Evolutionary conservation across 1,284 basidiomycete species (phyloP).

Genomic region (Cutaneotrichosporon daszewskae): DNA sequence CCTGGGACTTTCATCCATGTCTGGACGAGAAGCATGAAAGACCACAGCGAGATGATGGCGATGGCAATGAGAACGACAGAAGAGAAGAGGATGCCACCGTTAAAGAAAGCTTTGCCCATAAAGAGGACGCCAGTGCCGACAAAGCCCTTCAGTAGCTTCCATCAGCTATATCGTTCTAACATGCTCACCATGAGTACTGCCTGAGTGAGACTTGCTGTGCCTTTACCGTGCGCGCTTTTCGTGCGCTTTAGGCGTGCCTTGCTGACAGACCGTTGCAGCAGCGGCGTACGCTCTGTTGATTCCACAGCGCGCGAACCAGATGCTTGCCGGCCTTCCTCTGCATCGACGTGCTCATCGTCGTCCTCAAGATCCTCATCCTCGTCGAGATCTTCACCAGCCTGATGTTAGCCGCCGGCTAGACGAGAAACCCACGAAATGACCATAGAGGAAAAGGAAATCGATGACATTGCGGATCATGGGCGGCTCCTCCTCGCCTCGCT

Average conservation of each 20-base stretch:
- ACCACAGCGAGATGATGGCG: slow-evolving; percentile 83
- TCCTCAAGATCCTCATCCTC: slow-evolving; percentile 66
- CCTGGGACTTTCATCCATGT: slow-evolving; percentile 85
- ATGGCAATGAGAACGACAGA: slow-evolving; percentile 70
- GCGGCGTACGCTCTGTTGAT: slow-evolving; percentile 10
- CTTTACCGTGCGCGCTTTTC: slow-evolving; percentile 55
- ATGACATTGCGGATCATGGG: slow-evolving; percentile 75
- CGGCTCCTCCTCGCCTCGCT: slow-evolving; percentile 61
- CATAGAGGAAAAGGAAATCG: slow-evolving; percentile 86
- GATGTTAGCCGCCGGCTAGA: too few species aligned
- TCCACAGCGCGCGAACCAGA: slow-evolving; percentile 3
- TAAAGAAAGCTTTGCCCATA: slow-evolving; percentile 94
- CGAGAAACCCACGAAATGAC: slow-evolving; percentile 82
- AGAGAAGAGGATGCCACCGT: slow-evolving; percentile 89
- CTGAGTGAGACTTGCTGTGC: slow-evolving; percentile 80
- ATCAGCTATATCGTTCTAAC: too few species aligned
- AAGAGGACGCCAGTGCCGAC: slow-evolving; percentile 95
- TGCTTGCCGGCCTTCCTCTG: slow-evolving; percentile 5
- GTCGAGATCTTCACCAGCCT: slow-evolving; percentile 92
- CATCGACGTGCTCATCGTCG: slow-evolving; percentile 44
- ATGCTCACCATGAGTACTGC: slow-evolving; percentile 82
- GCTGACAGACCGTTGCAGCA: slow-evolving; percentile 20
- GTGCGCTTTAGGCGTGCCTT: slow-evolving; percentile 55
- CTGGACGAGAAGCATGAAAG: slow-evolving; percentile 86
- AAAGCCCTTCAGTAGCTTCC: slow-evolving; percentile 83